Evolutionary conservation across 768 basidiomycete genomes (phyloP), one percentile per base, ranked within the genome.

Genomic region (Rhodotorula sphaerocarpa): DNA sequence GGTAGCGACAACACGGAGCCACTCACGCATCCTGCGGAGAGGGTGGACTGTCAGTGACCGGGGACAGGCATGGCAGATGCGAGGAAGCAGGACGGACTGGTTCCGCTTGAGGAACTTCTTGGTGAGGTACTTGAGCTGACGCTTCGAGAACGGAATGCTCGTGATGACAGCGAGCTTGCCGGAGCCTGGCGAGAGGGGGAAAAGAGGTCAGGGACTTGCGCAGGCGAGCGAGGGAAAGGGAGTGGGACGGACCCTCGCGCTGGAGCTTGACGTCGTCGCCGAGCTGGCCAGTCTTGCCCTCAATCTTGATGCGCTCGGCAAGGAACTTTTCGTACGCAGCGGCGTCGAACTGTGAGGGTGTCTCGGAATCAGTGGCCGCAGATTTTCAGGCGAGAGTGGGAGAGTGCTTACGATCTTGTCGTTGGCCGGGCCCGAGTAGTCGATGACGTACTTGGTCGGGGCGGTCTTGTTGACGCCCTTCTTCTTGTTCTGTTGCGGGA

Each of bases 51-150:
- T 23, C 4, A 28, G 3, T 10, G 23, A 15, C 25, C 3, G 18
- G 30, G 11, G 9, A 43, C 14, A 12, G 12, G 43, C 0, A 21
- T 23, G 7, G 39, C 12, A 36, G 4, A n/a, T 11, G 21, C 14
- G 5, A 25, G 14, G 50, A 25, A 9, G 34, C 27, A 12, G 39
- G 33, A 21, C 16, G 1, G 2, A 43, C 84, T 95, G 28, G 31
- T 51, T 16, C 23, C 21, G 15, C 83, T 97, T 97, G 78, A 97
- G 82, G 82, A 90, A 71, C 59, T 66, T 66, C 83, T 97, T 97
- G 67, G 93, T 96, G 65, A 97, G 81, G 79, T 97, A 99, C 79
- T 97, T 96, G 76, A 96, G 84, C 78, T 95, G 96, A 42, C 72
- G 83, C 80, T 97, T 97, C 54, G 93, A 96, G 79, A 96, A 86